These are phyloP conservation scores for Leccinum subrobustum DNA, from an alignment of 1,284 basidiomycete species.

Conservation along the genomic window DNA sequence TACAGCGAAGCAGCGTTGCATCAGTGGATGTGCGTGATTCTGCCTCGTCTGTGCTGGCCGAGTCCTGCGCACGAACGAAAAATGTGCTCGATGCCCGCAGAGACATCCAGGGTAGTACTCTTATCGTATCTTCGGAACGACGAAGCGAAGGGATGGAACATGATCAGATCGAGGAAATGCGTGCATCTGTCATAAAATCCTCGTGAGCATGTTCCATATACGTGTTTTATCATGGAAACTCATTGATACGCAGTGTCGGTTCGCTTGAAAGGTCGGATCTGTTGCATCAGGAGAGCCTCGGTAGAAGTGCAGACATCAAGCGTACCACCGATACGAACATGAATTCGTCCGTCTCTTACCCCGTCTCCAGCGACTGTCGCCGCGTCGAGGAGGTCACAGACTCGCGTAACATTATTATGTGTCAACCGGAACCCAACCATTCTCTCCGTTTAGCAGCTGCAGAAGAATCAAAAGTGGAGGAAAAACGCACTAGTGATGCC, in stretches of 20 bases:
- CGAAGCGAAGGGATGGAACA: not conserved
- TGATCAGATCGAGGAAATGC: not conserved
- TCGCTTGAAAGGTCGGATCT: not conserved
- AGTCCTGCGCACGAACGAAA: not conserved
- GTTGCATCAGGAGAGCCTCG: not conserved
- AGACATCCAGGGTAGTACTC: not conserved
- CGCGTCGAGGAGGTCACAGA: not conserved
- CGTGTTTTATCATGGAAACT: not conserved
- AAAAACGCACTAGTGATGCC: not conserved
- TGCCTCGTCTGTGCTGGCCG: not conserved
- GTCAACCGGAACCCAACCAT: not conserved
- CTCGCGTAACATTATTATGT: not conserved
- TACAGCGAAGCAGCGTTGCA: not conserved
- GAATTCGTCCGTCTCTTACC: not conserved
- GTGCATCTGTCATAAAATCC: not conserved
- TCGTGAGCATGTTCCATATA: constrained; percentile 5
- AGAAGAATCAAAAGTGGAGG: not conserved
- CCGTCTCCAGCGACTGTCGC: not conserved
- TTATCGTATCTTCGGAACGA: not conserved
- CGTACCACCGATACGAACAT: not conserved
- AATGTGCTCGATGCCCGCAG: not conserved
- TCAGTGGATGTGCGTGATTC: not conserved
- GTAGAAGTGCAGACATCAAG: not conserved
- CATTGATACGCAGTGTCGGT: constrained; percentile 3
- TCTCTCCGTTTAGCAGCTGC: not conserved